Base-by-base conservation (phyloP, 176 grass and related monocot species). In the Ensete glaucum region DNA sequence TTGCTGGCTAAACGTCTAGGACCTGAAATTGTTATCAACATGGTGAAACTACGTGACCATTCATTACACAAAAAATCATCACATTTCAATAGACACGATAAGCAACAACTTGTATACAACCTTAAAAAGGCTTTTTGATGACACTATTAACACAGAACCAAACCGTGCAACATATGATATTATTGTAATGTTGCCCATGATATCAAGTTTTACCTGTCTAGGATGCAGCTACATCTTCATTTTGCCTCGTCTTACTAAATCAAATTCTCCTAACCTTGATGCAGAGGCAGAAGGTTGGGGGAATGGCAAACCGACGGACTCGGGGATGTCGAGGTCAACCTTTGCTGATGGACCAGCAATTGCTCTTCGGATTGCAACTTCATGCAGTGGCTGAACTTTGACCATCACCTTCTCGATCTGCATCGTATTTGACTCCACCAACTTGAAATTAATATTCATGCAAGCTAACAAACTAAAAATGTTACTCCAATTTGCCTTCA, bases 301-400 rank as follows among this genome's bases (percentile, higher is more conserved):
- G 50, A 67, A 59, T 0, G 82, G 79, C 49, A 98, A 20, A 29
- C 90, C 94, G 65, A 98, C 21, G 0, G 90, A 98, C 76, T 98
- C 94, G 0, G 94, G 94, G 64, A 93, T 98, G 50, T 93, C 90
- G 16, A 98, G 80, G 69, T 93, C 86, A 15, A 71, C 80, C 2
- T 86, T 98, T 17, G 27, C 74, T 10, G 67, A 60, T 67, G 74
- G 75, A 24, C 56, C 82, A 4, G 74, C 34, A 57, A 81, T 83
- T 20, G 77, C 83, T 43, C 80, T 80, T 63, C 71, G 81, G 50
- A 55, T 82, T 9, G 77, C 70, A n/a, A 71, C 68, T 72, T 87
- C 83, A n/a, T 92, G 70, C 68, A 86, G 68, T 13, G 76, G 77
- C 80, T 76, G 80, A 52, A 79, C 71, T 66, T 85, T 73, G 64